These are phyloP conservation scores for Coprinopsis cinerea DNA, from an alignment of 768 basidiomycete species.

Conservation along the genomic window DNA sequence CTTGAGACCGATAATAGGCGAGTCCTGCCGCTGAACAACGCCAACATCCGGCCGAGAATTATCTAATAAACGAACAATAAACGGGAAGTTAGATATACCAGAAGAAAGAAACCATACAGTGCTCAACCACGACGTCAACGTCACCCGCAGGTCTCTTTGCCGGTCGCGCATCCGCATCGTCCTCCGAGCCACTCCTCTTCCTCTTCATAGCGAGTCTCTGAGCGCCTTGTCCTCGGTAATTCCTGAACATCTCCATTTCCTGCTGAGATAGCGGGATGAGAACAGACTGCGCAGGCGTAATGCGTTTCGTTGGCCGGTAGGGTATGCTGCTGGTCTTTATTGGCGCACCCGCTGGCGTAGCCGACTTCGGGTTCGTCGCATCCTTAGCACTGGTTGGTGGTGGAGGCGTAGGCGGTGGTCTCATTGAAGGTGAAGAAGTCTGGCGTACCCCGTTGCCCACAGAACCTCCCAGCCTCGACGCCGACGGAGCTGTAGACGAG, in stretches of 20 bases:
- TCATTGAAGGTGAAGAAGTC: slow-evolving; percentile 7
- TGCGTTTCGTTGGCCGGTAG: slow-evolving; percentile 59
- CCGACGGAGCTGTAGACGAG: slow-evolving; percentile 61
- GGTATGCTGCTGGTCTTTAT: slow-evolving; percentile 24
- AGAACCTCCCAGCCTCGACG: slow-evolving; percentile 80
- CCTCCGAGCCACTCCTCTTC: slow-evolving; percentile 35
- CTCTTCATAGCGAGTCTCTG: slow-evolving; percentile 44
- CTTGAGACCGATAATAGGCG: slow-evolving; percentile 95
- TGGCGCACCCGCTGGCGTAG: background rate
- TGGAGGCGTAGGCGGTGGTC: slow-evolving; percentile 8
- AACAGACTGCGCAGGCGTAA: slow-evolving; percentile 55
- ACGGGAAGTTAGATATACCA: slow-evolving; percentile 5
- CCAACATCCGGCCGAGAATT: slow-evolving; percentile 92
- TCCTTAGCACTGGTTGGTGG: background rate
- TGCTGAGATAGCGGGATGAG: slow-evolving; percentile 57
- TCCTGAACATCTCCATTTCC: slow-evolving; percentile 56
- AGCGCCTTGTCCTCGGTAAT: slow-evolving; percentile 52
- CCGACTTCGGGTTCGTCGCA: background rate
- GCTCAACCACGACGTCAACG: slow-evolving; percentile 65
- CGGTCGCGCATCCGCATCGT: slow-evolving; percentile 34
- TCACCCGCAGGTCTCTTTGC: slow-evolving; percentile 58
- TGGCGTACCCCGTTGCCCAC: slow-evolving; percentile 43
- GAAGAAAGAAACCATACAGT: slow-evolving; percentile 44
- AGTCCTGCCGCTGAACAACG: slow-evolving; percentile 73
- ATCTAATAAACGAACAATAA: slow-evolving; percentile 42